phyloP scores from a whole-genome alignment of 768 basidiomycete species.

The Kwoniella newhampshirensis region DNA sequence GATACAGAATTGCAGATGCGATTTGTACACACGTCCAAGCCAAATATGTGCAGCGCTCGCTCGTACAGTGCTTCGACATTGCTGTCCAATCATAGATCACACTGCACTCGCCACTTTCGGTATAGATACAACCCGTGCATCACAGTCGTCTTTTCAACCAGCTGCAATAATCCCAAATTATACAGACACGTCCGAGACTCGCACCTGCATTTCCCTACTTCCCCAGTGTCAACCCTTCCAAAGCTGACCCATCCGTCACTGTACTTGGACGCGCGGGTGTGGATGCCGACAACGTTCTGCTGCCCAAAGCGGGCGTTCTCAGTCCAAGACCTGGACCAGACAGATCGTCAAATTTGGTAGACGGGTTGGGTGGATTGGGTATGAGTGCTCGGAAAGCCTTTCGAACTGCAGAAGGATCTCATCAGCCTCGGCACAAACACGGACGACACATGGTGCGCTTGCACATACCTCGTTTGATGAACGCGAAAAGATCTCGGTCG shows the following conservation, averaged over 20 bases:
- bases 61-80: no score
- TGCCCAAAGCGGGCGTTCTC: constrained; percentile 5
- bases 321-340: constrained; percentile 29
- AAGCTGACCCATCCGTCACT: constrained; percentile 1
- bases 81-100: no score
- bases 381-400: constrained; percentile 41
- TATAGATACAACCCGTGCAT: no score
- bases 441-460: background rate
- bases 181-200: no score
- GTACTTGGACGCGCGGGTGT: background rate
- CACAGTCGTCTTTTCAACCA: no score
- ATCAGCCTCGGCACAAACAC: no score
- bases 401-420: constrained; percentile 33
- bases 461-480: constrained; percentile 61
- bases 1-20: no score
- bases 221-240: constrained; percentile 2
- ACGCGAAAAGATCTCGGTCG: constrained; percentile 67
- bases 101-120: no score
- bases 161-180: no score
- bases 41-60: no score
- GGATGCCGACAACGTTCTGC: background rate
- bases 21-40: no score
- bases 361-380: constrained; percentile 19
- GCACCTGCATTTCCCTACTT: no score
- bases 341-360: constrained; percentile 38